Base-by-base conservation (phyloP, 2,329 filamentous ascomycete genomes). In the Pseudogymnoascus sp. region DNA sequence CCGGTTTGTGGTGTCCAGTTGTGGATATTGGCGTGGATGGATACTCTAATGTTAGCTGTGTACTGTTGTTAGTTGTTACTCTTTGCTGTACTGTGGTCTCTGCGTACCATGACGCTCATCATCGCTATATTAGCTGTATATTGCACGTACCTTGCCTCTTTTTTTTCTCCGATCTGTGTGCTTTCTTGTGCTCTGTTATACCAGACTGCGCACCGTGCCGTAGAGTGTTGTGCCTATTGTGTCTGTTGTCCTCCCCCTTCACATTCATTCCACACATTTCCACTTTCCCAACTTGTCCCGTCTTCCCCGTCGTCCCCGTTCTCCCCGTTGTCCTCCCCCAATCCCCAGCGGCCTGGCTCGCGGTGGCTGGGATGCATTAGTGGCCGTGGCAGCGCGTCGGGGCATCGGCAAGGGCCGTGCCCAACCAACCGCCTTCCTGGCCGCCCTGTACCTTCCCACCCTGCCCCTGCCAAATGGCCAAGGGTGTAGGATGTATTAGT, bases 331-430 rank as follows among this genome's bases (percentile, higher is more conserved):
- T 31, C 27, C 27, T 27, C 45, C 12, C 27, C n/a, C 27, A 55
- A 33, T 55, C 27, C 27, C 27, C 27, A 55, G 45, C 27, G 27
- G 45, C 27, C 45, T 55, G 45, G 45, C 45, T 55, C 45, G 45
- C 45, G 45, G 45, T 55, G 45, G 45, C 45, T 55, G 45, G 45
- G 45, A 55, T 55, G 45, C 45, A 55, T 55, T 55, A 55, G 45
- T 55, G 45, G 45, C 45, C 45, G 45, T 31, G 45, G 45, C 27
- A 55, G 45, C 45, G 45, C 45, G 45, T 55, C 45, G 45, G 45
- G 45, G 45, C 45, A 55, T 33, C 45, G 45, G 45, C 45, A 55
- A n/a, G 45, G 45, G 45, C 45, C 45, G 45, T 33, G 45, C 27
- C 45, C 12, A 55, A 55, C 45, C 45, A 52, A 52, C 45, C 45